These are phyloP conservation scores for Ulmus americana DNA, from an alignment of 331 rosid genomes.

Conservation along the genomic window DNA sequence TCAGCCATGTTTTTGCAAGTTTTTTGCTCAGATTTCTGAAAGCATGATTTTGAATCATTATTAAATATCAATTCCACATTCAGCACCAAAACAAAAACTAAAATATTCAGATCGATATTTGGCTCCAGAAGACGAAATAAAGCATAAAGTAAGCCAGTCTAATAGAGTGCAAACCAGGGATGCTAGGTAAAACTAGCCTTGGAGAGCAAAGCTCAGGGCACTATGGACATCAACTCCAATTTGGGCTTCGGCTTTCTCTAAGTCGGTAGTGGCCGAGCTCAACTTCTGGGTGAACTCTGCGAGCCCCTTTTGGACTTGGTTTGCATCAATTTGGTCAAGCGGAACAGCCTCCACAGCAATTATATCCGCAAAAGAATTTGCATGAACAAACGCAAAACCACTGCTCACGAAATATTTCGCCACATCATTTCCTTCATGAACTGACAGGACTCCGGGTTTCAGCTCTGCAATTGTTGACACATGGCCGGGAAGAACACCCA, in stretches of 20 bases:
- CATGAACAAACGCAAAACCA: constrained; percentile 88
- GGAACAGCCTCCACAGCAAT: constrained; percentile 92
- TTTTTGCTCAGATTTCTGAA: constrained; percentile 8
- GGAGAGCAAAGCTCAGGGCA: constrained; percentile 64
- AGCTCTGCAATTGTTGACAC: constrained; percentile 95
- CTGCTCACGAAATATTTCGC: constrained; percentile 83
- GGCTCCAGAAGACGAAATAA: constrained; percentile 43
- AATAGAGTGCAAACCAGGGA: constrained; percentile 13
- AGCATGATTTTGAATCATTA: constrained; percentile 31
- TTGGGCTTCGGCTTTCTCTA: constrained; percentile 99
- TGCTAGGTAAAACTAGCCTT: constrained; percentile 48
- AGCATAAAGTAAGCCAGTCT: constrained; percentile 19
- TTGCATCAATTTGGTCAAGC: constrained; percentile 55
- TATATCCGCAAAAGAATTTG: constrained; percentile 73
- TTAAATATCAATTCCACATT: constrained; percentile 43
- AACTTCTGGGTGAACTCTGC: constrained; percentile 92
- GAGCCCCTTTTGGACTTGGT: constrained; percentile 89
- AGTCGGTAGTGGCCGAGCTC: constrained; percentile 76
- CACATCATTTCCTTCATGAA: constrained; percentile 70
- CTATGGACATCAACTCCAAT: constrained; percentile 91
- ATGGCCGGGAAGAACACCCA: constrained; percentile 99
- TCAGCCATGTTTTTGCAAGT: not conserved
- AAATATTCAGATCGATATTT: constrained; percentile 31
- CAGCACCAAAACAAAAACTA: constrained; percentile 31
- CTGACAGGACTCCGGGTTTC: constrained; percentile 89